Evolutionary conservation across 306 rosid species (phyloP), one percentile per base, ranked within the genome.

Genomic region (Dalbergia cultrata): DNA sequence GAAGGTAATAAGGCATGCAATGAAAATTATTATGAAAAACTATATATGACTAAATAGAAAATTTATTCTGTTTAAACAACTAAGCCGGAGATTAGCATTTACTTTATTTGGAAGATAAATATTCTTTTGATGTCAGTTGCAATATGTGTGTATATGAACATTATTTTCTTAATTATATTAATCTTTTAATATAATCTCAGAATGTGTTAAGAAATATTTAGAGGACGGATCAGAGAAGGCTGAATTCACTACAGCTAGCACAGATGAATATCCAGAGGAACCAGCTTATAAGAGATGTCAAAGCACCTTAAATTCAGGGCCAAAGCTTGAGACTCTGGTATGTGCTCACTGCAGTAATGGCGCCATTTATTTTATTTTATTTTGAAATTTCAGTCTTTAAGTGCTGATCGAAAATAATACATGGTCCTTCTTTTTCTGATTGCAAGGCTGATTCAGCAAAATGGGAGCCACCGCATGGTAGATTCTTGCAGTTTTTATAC

Each of bases 401-500:
- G 5, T 56, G 49, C 12, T 13, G 50, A 17, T 11, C 0, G 7
- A 47, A 39, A 69, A 26, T 57, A 59, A 45, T 19, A 13, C 49
- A 8, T 11, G 19, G 33, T 21, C 4, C 13, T 64, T 65, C 5
- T 53, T 26, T 53, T 53, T 58, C 3, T 53, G 52, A 50, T 72
- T 77, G 57, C 49, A 19, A 92, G 97, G 97, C 96, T n/a, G 69
- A 41, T 26, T 79, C 94, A 8, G 96, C 96, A 57, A 93, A 89
- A 85, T 93, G 96, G 97, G 97, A 93, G 86, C 96, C 94, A 47
- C 97, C 96, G 4, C 97, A 90, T 61, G 97, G 96, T 0, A 85
- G 87, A 86, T 93, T 93, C 90, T 22, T 78, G 37, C 96, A 88
- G 68, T 84, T 90, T 53, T 86, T 86, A 79, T 87, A 89, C 67